Evolutionary conservation across 768 basidiomycete species (phyloP), one percentile per base, ranked within the genome.

Genomic region (Termitomyces titanicus): DNA sequence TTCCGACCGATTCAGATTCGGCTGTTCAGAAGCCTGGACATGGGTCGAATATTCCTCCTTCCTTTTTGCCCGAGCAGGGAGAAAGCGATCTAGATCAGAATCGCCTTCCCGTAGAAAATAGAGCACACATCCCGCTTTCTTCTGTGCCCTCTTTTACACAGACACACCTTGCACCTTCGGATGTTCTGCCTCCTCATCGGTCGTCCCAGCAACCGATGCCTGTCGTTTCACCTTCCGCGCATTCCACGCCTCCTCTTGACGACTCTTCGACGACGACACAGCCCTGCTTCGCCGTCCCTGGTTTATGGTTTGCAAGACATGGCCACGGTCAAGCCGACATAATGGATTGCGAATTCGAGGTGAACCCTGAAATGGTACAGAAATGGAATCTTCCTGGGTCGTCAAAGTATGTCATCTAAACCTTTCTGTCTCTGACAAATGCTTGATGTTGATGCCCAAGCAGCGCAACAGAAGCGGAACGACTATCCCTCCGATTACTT

Each of bases 271-370:
- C 61, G 37, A 22, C 31, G 13, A 25, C 48, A 38, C 18, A 40
- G 17, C 67, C 72, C 9, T 73, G 68, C 53, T 64, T 72, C 51
- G 62, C 67, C 55, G 66, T 77, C 27, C 77, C 77, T 47, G 76
- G 76, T 6, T 51, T 78, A 7, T 79, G 77, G 76, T 65, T 74
- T 46, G 59, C 67, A 31, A 70, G 70, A 51, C 55, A 61, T 3
- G 76, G 72, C 10, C 64, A 68, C 7, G 37, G 60, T n/a, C 53
- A 64, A 25, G 51, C 74, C n/a, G 68, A 65, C 38, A 69, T 74
- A 17, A 29, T 72, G 44, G 70, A 71, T 33, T 71, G 70, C 56
- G 60, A 61, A 27, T 73, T 80, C 56, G 65, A 72, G 34, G 61
- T 80, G 47, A 73, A 76, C 51, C 47, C 64, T 33, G 64, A 64